Evolutionary conservation across 2,329 filamentous ascomycete genomes (phyloP), one percentile per base, ranked within the genome.

Genomic region (Cylindrodendrum hubeiense): DNA sequence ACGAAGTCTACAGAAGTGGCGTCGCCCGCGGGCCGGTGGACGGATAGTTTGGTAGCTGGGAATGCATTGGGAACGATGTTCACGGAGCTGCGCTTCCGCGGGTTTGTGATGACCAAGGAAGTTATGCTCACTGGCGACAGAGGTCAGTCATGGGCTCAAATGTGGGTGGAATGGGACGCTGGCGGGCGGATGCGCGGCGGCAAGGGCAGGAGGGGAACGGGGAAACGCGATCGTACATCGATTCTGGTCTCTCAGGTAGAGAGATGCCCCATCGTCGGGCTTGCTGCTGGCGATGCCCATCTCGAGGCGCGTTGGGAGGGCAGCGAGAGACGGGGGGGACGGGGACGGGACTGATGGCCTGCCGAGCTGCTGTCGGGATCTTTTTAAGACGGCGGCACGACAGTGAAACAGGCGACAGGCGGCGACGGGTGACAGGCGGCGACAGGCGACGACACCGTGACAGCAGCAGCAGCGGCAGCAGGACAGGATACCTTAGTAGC

Each of bases 251-350:
- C 93, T 92, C 78, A 98, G 85, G 80, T 92, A 97, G 79, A 98
- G 84, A 75, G 89, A 83, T 74, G 89, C 87, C 78, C 90, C 93
- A 76, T 98, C 95, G 75, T 97, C 95, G 76, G 91, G 90, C 81
- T 90, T 92, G 86, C 95, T 98, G 80, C 90, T 91, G 81, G 98
- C 91, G 84, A 92, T 94, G 78, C 96, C 96, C 96, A 99, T 99
- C 80, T 82, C 87, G 83, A 80, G 62, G 64, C 66, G 61, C 52
- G 66, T 67, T 66, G 67, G 55, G 65, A 66, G 63, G 57, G 63
- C 58, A 65, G 58, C 64, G 68, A 62, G 26, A 50, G 61, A 60
- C 60, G 61, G 68, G 54, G 62, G 65, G 57, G 61, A 67, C 65
- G 65, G 65, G 60, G 53, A 52, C 44, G 44, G 44, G 62, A 71